A percentile compares a stretch with the other conserved stretches of the same genome.
Conservation (phyloP, 768 basidiomycete species). For the Pisolithus marmoratus region DNA sequence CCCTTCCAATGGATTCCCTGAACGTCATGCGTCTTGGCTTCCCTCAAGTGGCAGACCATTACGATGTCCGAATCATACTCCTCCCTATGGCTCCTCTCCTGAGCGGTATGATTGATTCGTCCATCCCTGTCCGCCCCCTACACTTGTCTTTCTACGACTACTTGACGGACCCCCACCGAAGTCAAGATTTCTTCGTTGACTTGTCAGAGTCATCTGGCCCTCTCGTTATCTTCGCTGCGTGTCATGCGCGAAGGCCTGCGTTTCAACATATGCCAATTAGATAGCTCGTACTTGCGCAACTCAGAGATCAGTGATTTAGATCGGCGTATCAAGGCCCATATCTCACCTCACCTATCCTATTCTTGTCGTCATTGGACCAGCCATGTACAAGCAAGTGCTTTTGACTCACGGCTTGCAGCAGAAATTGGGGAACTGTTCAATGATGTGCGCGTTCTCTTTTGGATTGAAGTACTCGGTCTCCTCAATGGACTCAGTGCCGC, state of each 20-base stretch:
- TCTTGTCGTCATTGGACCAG: slow-evolving; percentile 33
- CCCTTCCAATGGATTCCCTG: neutral
- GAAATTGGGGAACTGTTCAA: slow-evolving; percentile 15
- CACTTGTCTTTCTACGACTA: slow-evolving; percentile 35
- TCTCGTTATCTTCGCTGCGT: slow-evolving; percentile 24
- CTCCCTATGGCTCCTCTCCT: slow-evolving; percentile 18
- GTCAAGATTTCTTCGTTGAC: slow-evolving; percentile 12
- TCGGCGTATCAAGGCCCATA: slow-evolving; percentile 13
- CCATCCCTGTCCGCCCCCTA: slow-evolving; percentile 22
- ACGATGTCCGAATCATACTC: slow-evolving; percentile 12
- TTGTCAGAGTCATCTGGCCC: slow-evolving; percentile 8
- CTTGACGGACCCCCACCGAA: slow-evolving; percentile 18
- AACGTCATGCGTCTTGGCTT: neutral
- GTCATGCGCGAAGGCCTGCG: slow-evolving; percentile 27
- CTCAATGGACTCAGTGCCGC: neutral
- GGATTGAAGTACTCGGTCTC: slow-evolving; percentile 34
- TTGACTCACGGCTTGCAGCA: slow-evolving; percentile 10
- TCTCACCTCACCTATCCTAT: slow-evolving; percentile 30
- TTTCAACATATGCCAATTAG: slow-evolving; percentile 37
- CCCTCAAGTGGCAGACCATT: neutral
- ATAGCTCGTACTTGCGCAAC: slow-evolving; percentile 30
- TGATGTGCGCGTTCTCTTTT: slow-evolving; percentile 26
- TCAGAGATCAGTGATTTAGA: slow-evolving; percentile 16
- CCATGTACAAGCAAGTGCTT: slow-evolving; percentile 17
- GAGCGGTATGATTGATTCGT: slow-evolving; percentile 10